Evolutionary conservation across 2,329 filamentous ascomycete species (phyloP), one percentile per base, ranked within the genome.

Genomic region (Pestalotiopsis sp.): DNA sequence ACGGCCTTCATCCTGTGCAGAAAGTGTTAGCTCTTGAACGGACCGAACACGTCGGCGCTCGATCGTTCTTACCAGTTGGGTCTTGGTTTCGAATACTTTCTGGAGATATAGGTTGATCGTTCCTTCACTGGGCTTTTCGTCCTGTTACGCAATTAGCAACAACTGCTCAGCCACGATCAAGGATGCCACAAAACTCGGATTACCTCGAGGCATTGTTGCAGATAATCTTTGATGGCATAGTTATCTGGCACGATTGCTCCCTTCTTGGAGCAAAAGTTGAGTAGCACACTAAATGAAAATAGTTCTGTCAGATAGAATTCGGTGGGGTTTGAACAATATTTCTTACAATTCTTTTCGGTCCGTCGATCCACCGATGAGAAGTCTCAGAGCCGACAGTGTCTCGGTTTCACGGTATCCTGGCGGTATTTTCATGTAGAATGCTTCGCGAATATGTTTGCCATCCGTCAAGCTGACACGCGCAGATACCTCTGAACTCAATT

Each of bases 261-360:
- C 9, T 58, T 58, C 2, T 23, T 27, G 25, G 56, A 58, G 25
- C 56, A 58, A n/a, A 58, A 58, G 20, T 58, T 23, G 1, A 58
- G 56, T 9, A 4, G 20, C 1, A 23, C 56, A 58, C 56, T 58
- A 12, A 1, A 27, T 27, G 5, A 4, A 2, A 58, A 12, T 2
- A n/a, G 4, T 2, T 23, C 4, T 23, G 1, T 58, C 9, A 58
- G 20, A 13, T 12, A 4, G 7, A 58, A 9, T 4, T 9, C 25
- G 4, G 2, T 1, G 20, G 56, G 7, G 0, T 17, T 0, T 7
- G 4, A 4, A 2, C n/a, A 7, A 3, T 3, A 9, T 27, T 1
- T 4, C 56, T 58, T 11, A 58, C 56, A 58, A 58, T 12, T 23
- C 25, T 20, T 58, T 58, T 2, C 27, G 25, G 12, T 58, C 56